Conservation (phyloP, 1,284 basidiomycete genomes). For the Neolentinus lepideus region DNA sequence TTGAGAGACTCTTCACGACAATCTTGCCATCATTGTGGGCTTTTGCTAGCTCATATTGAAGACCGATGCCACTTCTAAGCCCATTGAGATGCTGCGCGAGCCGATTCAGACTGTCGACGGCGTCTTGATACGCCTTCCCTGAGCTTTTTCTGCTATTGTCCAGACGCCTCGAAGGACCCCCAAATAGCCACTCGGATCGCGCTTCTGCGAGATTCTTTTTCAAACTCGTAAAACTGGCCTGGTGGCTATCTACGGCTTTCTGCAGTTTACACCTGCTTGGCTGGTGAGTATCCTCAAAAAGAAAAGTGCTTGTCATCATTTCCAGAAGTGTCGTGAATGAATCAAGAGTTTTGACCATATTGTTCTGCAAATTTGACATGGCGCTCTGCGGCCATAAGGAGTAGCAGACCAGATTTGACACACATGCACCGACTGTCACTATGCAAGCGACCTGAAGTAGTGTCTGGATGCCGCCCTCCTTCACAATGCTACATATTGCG, state of each 20-base stretch:
- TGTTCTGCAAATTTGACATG: constrained; percentile 72
- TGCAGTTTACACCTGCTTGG: constrained; percentile 58
- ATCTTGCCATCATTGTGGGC: constrained; percentile 55
- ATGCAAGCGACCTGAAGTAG: constrained; percentile 73
- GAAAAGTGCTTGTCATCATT: constrained; percentile 77
- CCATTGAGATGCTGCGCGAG: constrained; percentile 90
- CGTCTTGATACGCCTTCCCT: constrained; percentile 71
- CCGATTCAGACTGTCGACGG: constrained; percentile 76
- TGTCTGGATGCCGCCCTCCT: constrained; percentile 80
- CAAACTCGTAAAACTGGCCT: constrained; percentile 81
- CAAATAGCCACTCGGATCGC: constrained; percentile 68
- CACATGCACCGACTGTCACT: constrained; percentile 66
- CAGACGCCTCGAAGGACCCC: constrained; percentile 24
- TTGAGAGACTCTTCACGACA: constrained; percentile 22
- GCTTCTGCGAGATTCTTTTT: constrained; percentile 82
- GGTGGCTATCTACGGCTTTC: constrained; percentile 74
- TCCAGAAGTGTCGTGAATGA: constrained; percentile 83
- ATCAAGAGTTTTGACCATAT: constrained; percentile 81
- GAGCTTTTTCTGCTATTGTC: constrained; percentile 27
- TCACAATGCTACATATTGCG: constrained; percentile 56
- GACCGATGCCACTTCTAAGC: constrained; percentile 70
- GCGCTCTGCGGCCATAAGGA: constrained; percentile 81
- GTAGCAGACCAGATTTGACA: constrained; percentile 84
- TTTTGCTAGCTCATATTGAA: constrained; percentile 77
- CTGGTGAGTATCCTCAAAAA: constrained; percentile 67